Conservation (phyloP, 768 basidiomycete species). For the Leccinum barrowsii region DNA sequence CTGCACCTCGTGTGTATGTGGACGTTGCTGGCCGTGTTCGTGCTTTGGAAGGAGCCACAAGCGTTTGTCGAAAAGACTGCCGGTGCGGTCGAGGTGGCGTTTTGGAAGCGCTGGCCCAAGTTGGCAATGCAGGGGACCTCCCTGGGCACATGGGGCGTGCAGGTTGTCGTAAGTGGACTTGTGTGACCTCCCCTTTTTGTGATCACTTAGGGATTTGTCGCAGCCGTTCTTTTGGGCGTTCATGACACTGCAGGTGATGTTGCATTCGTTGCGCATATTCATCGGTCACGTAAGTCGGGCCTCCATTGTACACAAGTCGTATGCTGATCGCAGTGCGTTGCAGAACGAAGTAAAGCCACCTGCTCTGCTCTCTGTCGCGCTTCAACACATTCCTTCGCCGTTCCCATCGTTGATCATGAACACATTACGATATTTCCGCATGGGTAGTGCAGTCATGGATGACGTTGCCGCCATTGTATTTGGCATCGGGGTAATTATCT, state of each 20-base stretch:
- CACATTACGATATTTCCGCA: slow-evolving; percentile 62
- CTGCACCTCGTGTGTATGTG: slow-evolving; percentile 65
- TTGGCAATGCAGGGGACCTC: slow-evolving; percentile 39
- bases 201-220: not conserved
- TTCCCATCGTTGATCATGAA: slow-evolving; percentile 61
- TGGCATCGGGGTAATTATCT: slow-evolving; percentile 65
- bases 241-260: slow-evolving; percentile 61
- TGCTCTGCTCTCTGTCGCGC: slow-evolving; percentile 51
- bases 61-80: slow-evolving; percentile 38
- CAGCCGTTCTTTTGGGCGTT: slow-evolving; percentile 87
- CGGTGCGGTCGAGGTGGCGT: slow-evolving; percentile 30
- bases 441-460: slow-evolving; percentile 65
- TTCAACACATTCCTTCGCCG: slow-evolving; percentile 65
- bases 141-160: slow-evolving; percentile 45
- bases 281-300: slow-evolving; percentile 54
- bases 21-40: slow-evolving; percentile 63
- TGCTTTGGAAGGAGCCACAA: slow-evolving; percentile 61
- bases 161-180: slow-evolving; percentile 49
- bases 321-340: slow-evolving; percentile 1
- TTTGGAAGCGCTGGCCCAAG: slow-evolving; percentile 65
- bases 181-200: not conserved
- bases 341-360: slow-evolving; percentile 62
- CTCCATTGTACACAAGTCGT: not conserved
- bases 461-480: slow-evolving; percentile 69
- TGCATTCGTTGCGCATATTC: slow-evolving; percentile 74